Evolutionary conservation across 2,329 filamentous ascomycete species (phyloP).

Genomic region (Fusarium miscanthi): DNA sequence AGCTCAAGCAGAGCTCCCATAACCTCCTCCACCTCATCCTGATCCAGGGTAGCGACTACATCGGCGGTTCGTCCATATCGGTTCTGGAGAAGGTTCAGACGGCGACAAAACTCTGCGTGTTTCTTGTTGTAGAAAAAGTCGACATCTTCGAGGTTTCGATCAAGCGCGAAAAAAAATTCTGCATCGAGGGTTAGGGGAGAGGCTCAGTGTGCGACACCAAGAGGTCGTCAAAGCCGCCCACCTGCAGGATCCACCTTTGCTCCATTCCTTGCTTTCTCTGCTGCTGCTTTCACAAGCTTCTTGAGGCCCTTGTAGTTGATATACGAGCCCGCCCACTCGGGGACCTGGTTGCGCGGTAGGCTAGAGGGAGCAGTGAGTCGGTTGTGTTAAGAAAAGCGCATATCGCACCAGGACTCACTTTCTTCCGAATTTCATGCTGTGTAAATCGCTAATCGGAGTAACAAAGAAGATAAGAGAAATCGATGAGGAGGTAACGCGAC

Average conservation of each 20-base stretch:
- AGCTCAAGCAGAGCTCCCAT: constrained; percentile 91
- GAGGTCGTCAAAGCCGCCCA: constrained; percentile 62
- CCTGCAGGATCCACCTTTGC: constrained; percentile 89
- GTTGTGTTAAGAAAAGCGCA: background rate
- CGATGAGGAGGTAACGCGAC: constrained; percentile 2
- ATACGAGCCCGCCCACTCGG: constrained; percentile 85
- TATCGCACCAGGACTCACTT: constrained; percentile 58
- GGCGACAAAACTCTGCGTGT: constrained; percentile 83
- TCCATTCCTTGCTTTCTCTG: constrained; percentile 72
- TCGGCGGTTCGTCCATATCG: constrained; percentile 83
- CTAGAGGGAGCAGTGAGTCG: constrained; percentile 52
- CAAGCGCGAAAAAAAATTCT: constrained; percentile 98
- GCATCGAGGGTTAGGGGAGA: constrained; percentile 51
- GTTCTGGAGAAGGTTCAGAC: constrained; percentile 86
- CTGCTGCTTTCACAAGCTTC: constrained; percentile 89
- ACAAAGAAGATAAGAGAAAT: constrained; percentile 15
- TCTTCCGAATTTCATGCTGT: constrained; percentile 70
- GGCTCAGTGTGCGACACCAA: constrained; percentile 44
- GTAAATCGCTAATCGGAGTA: background rate
- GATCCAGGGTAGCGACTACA: constrained; percentile 77
- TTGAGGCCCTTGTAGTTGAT: constrained; percentile 94
- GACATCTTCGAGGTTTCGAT: constrained; percentile 97
- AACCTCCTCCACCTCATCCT: constrained; percentile 90
- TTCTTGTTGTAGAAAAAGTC: constrained; percentile 98
- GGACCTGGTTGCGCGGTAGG: constrained; percentile 84